Conservation (phyloP, 169 alveolate genomes). For the Plasmodium falciparum region DNA sequence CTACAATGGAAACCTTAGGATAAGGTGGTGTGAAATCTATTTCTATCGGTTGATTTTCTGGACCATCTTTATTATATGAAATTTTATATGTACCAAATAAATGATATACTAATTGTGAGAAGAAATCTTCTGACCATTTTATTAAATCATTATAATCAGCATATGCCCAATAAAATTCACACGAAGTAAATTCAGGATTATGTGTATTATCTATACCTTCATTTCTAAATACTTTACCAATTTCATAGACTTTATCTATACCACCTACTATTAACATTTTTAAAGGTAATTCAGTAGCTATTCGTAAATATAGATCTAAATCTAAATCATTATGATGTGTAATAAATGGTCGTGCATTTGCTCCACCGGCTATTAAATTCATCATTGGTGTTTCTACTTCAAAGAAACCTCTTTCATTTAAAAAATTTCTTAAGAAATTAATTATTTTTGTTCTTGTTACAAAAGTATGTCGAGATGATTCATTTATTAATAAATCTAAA, state of each 20-base stretch:
- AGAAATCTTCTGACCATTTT: conserved; percentile 96
- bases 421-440: conserved; percentile 87
- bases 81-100: conserved; percentile 95
- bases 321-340: conserved; percentile 98
- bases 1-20: conserved; percentile 92
- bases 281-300: conserved; percentile 99
- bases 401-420: conserved; percentile 94
- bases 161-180: conserved; percentile 98
- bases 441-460: conserved; percentile 91
- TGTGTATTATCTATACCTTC: conserved; percentile 99
- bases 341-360: conserved; percentile 98
- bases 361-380: conserved; percentile 97
- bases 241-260: conserved; percentile 97
- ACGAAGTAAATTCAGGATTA: conserved; percentile 99
- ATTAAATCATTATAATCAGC: conserved; percentile 98
- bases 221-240: conserved; percentile 99
- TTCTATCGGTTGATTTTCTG: conserved; percentile 91
- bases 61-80: conserved; percentile 97
- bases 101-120: conserved; percentile 89
- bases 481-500: conserved; percentile 96
- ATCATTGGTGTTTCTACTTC: conserved; percentile 99
- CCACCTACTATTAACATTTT: conserved; percentile 99
- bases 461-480: conserved; percentile 91
- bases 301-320: conserved; percentile 96
- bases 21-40: conserved; percentile 99